Conservation (phyloP, 495 filamentous ascomycete genomes). For the Friedmanniomyces endolithicus region DNA sequence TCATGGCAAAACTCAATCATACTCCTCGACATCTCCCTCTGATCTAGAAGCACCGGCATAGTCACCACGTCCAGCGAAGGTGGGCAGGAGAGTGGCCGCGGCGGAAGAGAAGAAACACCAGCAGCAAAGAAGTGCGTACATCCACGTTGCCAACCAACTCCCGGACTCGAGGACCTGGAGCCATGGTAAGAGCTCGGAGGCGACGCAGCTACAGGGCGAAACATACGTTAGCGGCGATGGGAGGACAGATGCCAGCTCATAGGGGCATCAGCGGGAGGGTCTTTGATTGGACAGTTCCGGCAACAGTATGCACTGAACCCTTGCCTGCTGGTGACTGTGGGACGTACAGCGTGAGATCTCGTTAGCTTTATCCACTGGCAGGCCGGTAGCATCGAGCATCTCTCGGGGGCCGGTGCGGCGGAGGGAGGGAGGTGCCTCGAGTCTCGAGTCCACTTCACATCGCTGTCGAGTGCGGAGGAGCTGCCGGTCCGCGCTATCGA, state of each 20-base stretch:
- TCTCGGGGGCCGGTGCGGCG: neutral
- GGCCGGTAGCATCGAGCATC: constrained; percentile 4
- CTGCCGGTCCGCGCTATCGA: neutral
- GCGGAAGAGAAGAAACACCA: neutral
- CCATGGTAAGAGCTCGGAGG: constrained; percentile 7
- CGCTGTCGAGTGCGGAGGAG: neutral
- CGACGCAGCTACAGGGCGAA: constrained; percentile 17
- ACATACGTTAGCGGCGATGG: constrained; percentile 17
- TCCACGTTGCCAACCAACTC: constrained; percentile 1
- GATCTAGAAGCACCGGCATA: neutral
- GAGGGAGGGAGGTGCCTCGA: neutral
- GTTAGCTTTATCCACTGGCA: constrained; percentile 1
- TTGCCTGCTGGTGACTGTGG: neutral
- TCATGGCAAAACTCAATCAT: no score
- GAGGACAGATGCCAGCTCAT: constrained; percentile 19
- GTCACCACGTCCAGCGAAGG: constrained; percentile 11
- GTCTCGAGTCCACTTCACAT: neutral
- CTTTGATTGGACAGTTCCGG: constrained; percentile 5
- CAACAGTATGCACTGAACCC: neutral
- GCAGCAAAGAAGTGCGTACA: neutral
- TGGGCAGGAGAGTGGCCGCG: constrained; percentile 7
- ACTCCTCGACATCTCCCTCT: neutral
- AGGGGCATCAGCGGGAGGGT: constrained; percentile 5
- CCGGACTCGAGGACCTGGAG: constrained; percentile 14
- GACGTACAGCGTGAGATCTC: constrained; percentile 10